Conservation (phyloP, 352 stramenopile genomes). For the Phytopythium boreale region DNA sequence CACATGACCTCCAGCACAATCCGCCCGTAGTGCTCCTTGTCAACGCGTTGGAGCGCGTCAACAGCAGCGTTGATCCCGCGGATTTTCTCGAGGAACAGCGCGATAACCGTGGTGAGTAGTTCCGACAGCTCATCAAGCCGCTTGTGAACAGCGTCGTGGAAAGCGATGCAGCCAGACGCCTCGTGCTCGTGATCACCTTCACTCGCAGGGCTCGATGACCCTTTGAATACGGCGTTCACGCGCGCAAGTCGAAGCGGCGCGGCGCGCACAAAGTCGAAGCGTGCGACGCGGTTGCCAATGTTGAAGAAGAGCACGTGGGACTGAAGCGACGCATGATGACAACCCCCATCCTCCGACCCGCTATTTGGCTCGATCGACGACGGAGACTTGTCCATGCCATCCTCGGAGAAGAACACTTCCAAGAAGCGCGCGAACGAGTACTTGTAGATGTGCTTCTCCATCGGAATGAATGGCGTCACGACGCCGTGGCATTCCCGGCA, state of each 20-base stretch:
- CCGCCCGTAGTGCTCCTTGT: slow-evolving; percentile 46
- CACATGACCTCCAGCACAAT: slow-evolving; percentile 70
- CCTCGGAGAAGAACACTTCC: slow-evolving; percentile 94
- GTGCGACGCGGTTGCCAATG: slow-evolving; percentile 64
- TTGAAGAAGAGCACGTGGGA: slow-evolving; percentile 84
- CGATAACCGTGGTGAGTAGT: slow-evolving; percentile 41
- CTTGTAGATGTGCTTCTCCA: slow-evolving; percentile 94
- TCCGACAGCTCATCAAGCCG: slow-evolving; percentile 20
- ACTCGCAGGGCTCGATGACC: slow-evolving; percentile 2
- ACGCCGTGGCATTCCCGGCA: slow-evolving; percentile 93
- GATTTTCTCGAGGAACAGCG: slow-evolving; percentile 61
- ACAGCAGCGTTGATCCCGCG: slow-evolving; percentile 55
- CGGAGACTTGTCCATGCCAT: slow-evolving; percentile 38
- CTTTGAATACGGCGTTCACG: slow-evolving; percentile 6
- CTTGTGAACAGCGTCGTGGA: slow-evolving; percentile 5
- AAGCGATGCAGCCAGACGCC: background rate
- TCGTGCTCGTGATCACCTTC: slow-evolving; percentile 1
- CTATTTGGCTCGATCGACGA: slow-evolving; percentile 14
- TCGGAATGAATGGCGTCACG: slow-evolving; percentile 87
- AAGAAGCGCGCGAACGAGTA: slow-evolving; percentile 98
- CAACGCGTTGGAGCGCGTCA: slow-evolving; percentile 52
- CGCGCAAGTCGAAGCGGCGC: slow-evolving; percentile 35
- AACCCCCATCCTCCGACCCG: slow-evolving; percentile 14
- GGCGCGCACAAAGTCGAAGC: slow-evolving; percentile 56
- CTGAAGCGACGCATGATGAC: slow-evolving; percentile 46